A percentile compares a stretch with the other conserved stretches of the same genome.
Conservation (phyloP, 1,284 basidiomycete genomes). For the Trichosporon ovoides region DNA sequence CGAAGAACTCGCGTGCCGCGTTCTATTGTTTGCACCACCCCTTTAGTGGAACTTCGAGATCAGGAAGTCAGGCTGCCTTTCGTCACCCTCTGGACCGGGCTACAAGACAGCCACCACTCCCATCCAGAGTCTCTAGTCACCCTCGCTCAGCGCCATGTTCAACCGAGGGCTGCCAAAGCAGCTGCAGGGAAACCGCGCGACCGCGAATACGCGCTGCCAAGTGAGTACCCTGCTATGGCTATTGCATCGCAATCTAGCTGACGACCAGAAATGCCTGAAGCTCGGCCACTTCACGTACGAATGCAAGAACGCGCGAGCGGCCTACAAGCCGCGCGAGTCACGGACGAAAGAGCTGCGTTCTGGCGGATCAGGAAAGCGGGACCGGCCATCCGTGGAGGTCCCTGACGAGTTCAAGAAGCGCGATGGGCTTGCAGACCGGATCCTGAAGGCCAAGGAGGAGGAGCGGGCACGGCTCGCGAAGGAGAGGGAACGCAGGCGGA, state of each 20-base stretch:
- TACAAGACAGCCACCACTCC: background rate
- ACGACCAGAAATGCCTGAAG: slow-evolving; percentile 42
- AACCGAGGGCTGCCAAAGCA: slow-evolving; percentile 32
- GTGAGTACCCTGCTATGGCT: slow-evolving; percentile 21
- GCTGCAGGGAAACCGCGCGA: slow-evolving; percentile 34
- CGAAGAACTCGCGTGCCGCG: background rate
- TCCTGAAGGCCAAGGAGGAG: slow-evolving; percentile 44
- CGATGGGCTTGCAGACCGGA: slow-evolving; percentile 43
- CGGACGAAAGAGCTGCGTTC: slow-evolving; percentile 37
- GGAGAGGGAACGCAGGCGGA: slow-evolving; percentile 20
- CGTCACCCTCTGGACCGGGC: background rate
- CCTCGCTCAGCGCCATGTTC: slow-evolving; percentile 32
- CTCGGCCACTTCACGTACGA: slow-evolving; percentile 48
- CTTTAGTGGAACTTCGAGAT: background rate
- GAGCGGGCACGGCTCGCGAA: slow-evolving; percentile 27
- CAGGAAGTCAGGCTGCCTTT: too few relatives aligned
- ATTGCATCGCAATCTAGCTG: background rate
- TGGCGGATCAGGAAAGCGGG: slow-evolving; percentile 18
- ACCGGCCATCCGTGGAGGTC: slow-evolving; percentile 40
- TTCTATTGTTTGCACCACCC: background rate
- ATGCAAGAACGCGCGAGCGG: slow-evolving; percentile 41
- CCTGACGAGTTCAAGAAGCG: slow-evolving; percentile 48
- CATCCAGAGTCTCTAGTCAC: background rate
- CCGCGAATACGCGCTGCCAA: slow-evolving; percentile 45
- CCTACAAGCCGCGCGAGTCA: slow-evolving; percentile 44